Conservation (phyloP, 2,329 filamentous ascomycete species). For the Aspergillus sp. region DNA sequence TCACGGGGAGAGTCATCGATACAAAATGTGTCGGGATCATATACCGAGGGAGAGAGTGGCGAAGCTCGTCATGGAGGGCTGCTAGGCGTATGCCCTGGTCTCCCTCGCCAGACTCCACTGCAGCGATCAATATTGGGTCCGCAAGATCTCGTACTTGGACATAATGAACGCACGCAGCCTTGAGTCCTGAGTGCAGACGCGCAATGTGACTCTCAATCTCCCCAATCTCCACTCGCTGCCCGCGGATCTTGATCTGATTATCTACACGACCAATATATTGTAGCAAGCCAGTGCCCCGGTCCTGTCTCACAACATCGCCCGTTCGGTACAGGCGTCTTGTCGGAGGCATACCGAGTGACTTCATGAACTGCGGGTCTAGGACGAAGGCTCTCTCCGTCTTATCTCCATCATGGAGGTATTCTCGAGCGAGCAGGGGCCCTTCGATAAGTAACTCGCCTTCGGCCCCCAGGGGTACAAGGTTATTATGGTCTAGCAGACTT, state of each 20-base stretch:
- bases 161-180: no score
- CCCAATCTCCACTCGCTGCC: neutral
- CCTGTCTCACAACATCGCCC: neutral
- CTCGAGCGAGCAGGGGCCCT: slow-evolving; percentile 54
- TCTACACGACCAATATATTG: neutral
- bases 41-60: no score
- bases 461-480: slow-evolving; percentile 52
- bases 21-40: no score
- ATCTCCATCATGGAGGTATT: slow-evolving; percentile 54
- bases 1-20: no score
- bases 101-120: no score
- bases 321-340: neutral
- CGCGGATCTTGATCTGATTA: neutral
- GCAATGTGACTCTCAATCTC: neutral
- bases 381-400: neutral
- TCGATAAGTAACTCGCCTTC: slow-evolving; percentile 27
- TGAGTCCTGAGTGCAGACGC: no score
- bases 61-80: no score
- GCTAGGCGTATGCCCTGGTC: no score
- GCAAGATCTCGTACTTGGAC: no score
- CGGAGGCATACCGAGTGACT: neutral
- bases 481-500: slow-evolving; percentile 41
- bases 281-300: neutral
- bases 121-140: no score
- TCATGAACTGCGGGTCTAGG: neutral